Percentiles rank a stretch among this genome's conserved stretches.
Evolutionary conservation across 2,329 filamentous ascomycete genomes (phyloP).

Genomic region (Pochonia chlamydosporia): DNA sequence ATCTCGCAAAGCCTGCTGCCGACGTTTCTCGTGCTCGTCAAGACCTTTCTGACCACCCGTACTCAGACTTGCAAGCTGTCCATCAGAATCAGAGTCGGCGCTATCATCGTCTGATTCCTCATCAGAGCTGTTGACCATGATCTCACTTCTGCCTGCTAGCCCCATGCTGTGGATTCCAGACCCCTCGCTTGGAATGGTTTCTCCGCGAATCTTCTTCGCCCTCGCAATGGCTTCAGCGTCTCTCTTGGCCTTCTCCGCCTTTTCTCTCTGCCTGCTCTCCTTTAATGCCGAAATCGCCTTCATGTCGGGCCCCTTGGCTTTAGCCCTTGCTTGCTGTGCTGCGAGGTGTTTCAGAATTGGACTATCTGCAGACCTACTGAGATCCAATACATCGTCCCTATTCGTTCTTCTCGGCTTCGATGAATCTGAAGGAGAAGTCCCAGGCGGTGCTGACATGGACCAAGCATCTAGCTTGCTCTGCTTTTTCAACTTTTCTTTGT

Average conservation of each 20-base stretch:
- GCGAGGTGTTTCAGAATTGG: constrained; percentile 42
- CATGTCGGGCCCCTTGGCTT: constrained; percentile 25
- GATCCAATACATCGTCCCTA: constrained; percentile 40
- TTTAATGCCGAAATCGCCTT: constrained; percentile 47
- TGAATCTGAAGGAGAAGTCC: constrained; percentile 18
- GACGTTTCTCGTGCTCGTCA: constrained; percentile 40
- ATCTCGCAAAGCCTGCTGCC: constrained; percentile 43
- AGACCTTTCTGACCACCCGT: constrained; percentile 42
- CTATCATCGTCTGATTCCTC: constrained; percentile 67
- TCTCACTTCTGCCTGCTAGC: constrained; percentile 71
- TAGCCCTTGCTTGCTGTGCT: constrained; percentile 26
- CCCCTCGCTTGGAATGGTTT: constrained; percentile 56
- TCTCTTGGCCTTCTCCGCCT: constrained; percentile 66
- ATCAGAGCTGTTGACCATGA: constrained; percentile 85
- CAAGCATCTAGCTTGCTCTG: constrained; percentile 58
- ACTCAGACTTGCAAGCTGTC: constrained; percentile 40
- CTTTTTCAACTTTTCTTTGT: constrained; percentile 39
- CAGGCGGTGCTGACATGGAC: constrained; percentile 43
- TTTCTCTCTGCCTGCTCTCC: constrained; percentile 67
- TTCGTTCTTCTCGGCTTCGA: constrained; percentile 26
- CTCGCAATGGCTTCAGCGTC: constrained; percentile 67
- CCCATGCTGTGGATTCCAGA: constrained; percentile 70
- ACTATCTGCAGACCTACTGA: constrained; percentile 42
- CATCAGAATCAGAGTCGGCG: constrained; percentile 47
- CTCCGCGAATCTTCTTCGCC: constrained; percentile 45